Evolutionary conservation across 2,329 filamentous ascomycete species (phyloP), one percentile per base, ranked within the genome.

Genomic region (Fusarium mexicanum): DNA sequence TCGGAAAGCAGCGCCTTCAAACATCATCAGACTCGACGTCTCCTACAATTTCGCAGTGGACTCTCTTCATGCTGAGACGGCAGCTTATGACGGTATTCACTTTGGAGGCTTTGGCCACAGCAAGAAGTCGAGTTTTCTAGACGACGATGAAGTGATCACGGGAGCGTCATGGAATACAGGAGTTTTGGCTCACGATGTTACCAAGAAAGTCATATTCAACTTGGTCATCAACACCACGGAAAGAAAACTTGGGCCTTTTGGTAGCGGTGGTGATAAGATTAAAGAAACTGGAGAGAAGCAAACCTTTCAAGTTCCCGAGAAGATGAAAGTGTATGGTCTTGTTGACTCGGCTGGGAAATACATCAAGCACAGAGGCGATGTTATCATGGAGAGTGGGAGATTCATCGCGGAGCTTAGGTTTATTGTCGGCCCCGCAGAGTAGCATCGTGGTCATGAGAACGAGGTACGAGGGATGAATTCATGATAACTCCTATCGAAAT

Each of bases 381-480:
- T 55, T 29, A n/a, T 40, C 16, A 55, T 55, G 51, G 51, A 55
- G 24, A 55, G 35, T 41, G 35, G 51, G 24, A 18, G 35, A n/a
- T 14, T 40, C 2, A 29, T 55, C 24, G 3, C 35, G 3, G 35
- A 55, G 20, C 35, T 41, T n/a, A 41, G 20, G 10, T 41, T 55
- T 22, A 5, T 55, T 20, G 24, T 29, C 0, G 35, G 35, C 0
- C 51, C 51, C 17, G 24, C 26, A 40, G 0, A 29, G 12, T 40
- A 54, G 51, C 16, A 40, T 17, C 1, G 3, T 26, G 6, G 3
- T 9, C 1, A 2, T 6, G 3, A 3, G 5, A 20, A 38, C 2
- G n/a, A 10, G n/a, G 16, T 20, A 4, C 13, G 10, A 6, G 24
- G 17, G 17, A 46, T 12, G 6, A 14, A 14, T 1, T 9, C 3